Conservation (phyloP, 352 stramenopile species). For the Globisporangium radiosum region DNA sequence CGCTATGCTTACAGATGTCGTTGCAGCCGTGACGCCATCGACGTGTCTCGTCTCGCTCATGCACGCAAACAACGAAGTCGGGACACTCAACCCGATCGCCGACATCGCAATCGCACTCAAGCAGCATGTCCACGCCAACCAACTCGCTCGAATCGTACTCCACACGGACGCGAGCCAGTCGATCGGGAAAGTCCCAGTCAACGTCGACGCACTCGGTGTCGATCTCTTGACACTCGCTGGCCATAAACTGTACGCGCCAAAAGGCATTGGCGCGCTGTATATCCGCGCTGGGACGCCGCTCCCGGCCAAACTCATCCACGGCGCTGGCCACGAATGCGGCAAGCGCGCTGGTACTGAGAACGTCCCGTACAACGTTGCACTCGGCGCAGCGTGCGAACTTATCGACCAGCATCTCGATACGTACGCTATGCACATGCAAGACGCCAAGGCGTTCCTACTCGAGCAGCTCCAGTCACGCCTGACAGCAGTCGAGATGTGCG, state of each 20-base stretch:
- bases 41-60: slow-evolving; percentile 96
- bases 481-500: slow-evolving; percentile 40
- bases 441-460: slow-evolving; percentile 46
- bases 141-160: slow-evolving; percentile 73
- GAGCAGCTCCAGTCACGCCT: slow-evolving; percentile 48
- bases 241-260: slow-evolving; percentile 97
- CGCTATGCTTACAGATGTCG: slow-evolving; percentile 41
- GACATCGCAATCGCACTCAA: slow-evolving; percentile 67
- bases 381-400: slow-evolving; percentile 83
- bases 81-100: slow-evolving; percentile 92
- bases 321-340: slow-evolving; percentile 90
- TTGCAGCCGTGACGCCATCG: slow-evolving; percentile 68
- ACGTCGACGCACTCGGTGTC: slow-evolving; percentile 74
- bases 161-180: slow-evolving; percentile 97
- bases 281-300: slow-evolving; percentile 36
- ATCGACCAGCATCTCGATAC: slow-evolving; percentile 63
- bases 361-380: slow-evolving; percentile 90
- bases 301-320: slow-evolving; percentile 82
- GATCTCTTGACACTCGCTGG: slow-evolving; percentile 96
- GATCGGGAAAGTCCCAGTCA: slow-evolving; percentile 91
- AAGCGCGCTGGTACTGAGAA: slow-evolving; percentile 95
- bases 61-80: slow-evolving; percentile 98
- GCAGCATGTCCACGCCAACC: slow-evolving; percentile 19
- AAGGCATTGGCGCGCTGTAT: slow-evolving; percentile 84
- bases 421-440: slow-evolving; percentile 64